A percentile compares a stretch with the other conserved stretches of the same genome.
Evolutionary conservation across 2,329 filamentous ascomycete species (phyloP).

Genomic region (Cladosporium sp.): DNA sequence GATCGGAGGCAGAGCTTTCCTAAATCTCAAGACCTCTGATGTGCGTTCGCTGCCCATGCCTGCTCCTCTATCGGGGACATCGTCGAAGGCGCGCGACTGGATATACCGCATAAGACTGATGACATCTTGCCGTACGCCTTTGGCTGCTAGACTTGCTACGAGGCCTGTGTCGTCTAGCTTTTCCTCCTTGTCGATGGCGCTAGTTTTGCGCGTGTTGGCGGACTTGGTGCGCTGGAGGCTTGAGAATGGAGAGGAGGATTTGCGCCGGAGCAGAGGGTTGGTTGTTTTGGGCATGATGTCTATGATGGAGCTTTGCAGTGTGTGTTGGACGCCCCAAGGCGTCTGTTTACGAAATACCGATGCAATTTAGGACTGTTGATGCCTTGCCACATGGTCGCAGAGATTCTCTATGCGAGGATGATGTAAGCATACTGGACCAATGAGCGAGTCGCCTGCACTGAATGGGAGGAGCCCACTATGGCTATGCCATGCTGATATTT

Average conservation of each 20-base stretch:
- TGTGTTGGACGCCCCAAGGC: slow-evolving; percentile 14
- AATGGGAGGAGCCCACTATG: too few species aligned
- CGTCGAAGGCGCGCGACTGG: slow-evolving; percentile 58
- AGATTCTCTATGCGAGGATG: not conserved
- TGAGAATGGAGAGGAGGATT: slow-evolving; percentile 36
- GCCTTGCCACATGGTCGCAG: not conserved
- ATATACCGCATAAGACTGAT: slow-evolving; percentile 53
- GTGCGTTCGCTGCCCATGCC: slow-evolving; percentile 63
- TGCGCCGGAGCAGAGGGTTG: slow-evolving; percentile 33
- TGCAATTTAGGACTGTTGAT: not conserved
- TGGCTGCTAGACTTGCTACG: slow-evolving; percentile 52
- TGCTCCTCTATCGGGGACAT: slow-evolving; percentile 53
- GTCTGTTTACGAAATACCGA: not conserved
- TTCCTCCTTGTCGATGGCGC: slow-evolving; percentile 25
- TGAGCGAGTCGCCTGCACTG: too few species aligned
- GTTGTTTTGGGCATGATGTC: slow-evolving; percentile 24
- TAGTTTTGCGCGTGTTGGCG: slow-evolving; percentile 17
- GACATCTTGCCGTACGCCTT: slow-evolving; percentile 59
- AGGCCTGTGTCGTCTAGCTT: slow-evolving; percentile 60
- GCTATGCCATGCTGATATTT: not conserved
- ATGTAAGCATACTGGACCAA: slow-evolving; percentile 2
- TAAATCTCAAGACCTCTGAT: slow-evolving; percentile 60
- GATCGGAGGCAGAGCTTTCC: slow-evolving; percentile 57
- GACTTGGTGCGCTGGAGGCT: slow-evolving; percentile 35
- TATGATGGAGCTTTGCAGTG: not conserved